Evolutionary conservation across 2,329 filamentous ascomycete species (phyloP).

Genomic region (Diaporthe sp.): DNA sequence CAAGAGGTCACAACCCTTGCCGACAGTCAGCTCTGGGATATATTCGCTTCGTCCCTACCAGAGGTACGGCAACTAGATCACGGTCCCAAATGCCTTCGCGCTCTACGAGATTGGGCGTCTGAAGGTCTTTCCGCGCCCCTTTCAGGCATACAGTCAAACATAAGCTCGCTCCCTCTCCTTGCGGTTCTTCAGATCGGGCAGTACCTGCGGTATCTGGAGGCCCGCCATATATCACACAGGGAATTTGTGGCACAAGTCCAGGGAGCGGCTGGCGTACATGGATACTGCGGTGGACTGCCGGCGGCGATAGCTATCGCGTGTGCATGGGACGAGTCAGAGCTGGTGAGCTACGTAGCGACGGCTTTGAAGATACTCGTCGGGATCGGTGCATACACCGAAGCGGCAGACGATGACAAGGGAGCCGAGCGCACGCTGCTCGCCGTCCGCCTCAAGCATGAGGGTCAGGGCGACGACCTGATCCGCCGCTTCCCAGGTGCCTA

Average conservation of each 20-base stretch:
- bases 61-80: neutral
- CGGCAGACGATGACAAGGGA: neutral
- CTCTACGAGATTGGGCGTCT: neutral
- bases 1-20: neutral
- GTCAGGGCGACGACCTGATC: neutral
- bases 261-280: neutral
- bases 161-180: neutral
- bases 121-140: neutral
- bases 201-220: neutral
- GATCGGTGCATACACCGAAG: neutral
- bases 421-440: neutral
- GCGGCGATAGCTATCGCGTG: neutral
- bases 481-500: neutral
- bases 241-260: neutral
- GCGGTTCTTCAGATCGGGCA: neutral
- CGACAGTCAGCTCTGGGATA: neutral
- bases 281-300: neutral
- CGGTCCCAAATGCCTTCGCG: neutral
- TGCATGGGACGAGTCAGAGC: neutral
- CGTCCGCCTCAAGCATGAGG: neutral
- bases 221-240: neutral
- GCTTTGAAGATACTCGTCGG: neutral
- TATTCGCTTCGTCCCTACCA: neutral
- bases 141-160: neutral
- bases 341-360: neutral